Percentiles rank a stretch among this genome's conserved stretches.
phyloP scores from a whole-genome alignment of 352 stramenopile genomes.

The Phytopythium aichiense region DNA sequence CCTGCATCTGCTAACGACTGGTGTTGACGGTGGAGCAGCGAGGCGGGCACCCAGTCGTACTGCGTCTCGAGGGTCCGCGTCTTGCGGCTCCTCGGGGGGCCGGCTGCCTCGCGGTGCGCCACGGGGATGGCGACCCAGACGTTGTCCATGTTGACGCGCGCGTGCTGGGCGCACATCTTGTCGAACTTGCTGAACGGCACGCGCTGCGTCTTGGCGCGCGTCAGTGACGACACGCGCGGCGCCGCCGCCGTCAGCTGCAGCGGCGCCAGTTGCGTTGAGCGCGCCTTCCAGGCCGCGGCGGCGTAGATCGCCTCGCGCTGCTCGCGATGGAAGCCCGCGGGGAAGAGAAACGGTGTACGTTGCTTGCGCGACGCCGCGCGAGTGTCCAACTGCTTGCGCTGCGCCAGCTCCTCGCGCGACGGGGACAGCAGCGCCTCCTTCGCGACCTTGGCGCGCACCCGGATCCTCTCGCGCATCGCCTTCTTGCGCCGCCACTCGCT shows the following conservation, averaged over 20 bases:
- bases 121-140: constrained; percentile 63
- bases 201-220: constrained; percentile 29
- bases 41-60: constrained; percentile 59
- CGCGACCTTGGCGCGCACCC: constrained; percentile 27
- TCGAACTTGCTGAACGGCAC: constrained; percentile 47
- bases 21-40: constrained; percentile 15
- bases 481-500: constrained; percentile 20
- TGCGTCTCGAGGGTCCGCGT: constrained; percentile 29
- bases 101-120: constrained; percentile 3
- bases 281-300: constrained; percentile 12
- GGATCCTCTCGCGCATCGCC: constrained; percentile 21
- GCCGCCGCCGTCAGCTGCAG: constrained; percentile 26
- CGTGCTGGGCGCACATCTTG: constrained; percentile 31
- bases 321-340: constrained; percentile 5
- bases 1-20: background rate
- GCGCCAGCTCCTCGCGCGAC: constrained; percentile 13
- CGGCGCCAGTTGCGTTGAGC: constrained; percentile 29
- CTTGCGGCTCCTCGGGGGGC: background rate
- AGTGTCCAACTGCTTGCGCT: constrained; percentile 13
- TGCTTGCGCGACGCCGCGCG: constrained; percentile 30
- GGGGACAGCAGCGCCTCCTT: constrained; percentile 25
- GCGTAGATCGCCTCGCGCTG: constrained; percentile 5
- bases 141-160: constrained; percentile 47
- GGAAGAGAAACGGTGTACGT: constrained; percentile 18
- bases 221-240: constrained; percentile 22